Conservation (phyloP, 352 stramenopile genomes). For the Elongisporangium anandrum region DNA sequence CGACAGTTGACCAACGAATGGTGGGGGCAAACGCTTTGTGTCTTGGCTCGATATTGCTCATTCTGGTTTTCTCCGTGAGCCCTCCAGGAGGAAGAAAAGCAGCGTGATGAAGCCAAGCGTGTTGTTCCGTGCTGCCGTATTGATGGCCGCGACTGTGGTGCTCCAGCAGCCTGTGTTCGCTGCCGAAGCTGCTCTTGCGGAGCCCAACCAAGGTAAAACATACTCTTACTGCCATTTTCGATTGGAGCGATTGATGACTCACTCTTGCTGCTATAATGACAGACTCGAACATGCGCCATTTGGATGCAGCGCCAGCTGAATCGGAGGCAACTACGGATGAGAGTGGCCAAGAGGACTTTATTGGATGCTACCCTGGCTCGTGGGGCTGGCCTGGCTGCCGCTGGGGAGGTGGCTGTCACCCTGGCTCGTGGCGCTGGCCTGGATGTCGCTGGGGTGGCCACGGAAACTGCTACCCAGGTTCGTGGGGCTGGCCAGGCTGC, state of each 20-base stretch:
- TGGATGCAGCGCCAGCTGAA: constrained; percentile 2
- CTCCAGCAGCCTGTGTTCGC: not conserved
- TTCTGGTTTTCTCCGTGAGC: not conserved
- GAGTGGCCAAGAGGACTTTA: not conserved
- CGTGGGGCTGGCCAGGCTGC: constrained; percentile 1
- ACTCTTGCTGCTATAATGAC: not conserved
- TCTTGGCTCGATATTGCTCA: no score
- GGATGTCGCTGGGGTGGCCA: constrained; percentile 10
- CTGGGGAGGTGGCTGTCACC: constrained; percentile 7
- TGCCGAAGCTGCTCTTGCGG: not conserved
- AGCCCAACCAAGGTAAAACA: not conserved
- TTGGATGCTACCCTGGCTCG: constrained; percentile 2
- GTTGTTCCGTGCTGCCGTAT: not conserved
- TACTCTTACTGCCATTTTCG: not conserved
- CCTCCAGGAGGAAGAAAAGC: not conserved
- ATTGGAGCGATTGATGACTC: not conserved
- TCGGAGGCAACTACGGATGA: not conserved
- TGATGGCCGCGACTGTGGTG: not conserved
- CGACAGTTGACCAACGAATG: not conserved
- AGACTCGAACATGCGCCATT: constrained; percentile 2
- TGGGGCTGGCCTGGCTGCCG: constrained; percentile 5
- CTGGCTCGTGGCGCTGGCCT: constrained; percentile 14
- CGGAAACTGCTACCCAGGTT: constrained; percentile 8
- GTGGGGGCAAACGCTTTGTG: no score
- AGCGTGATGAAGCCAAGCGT: not conserved